Base-by-base conservation (phyloP, 2,329 filamentous ascomycete species). In the Alternaria atra region DNA sequence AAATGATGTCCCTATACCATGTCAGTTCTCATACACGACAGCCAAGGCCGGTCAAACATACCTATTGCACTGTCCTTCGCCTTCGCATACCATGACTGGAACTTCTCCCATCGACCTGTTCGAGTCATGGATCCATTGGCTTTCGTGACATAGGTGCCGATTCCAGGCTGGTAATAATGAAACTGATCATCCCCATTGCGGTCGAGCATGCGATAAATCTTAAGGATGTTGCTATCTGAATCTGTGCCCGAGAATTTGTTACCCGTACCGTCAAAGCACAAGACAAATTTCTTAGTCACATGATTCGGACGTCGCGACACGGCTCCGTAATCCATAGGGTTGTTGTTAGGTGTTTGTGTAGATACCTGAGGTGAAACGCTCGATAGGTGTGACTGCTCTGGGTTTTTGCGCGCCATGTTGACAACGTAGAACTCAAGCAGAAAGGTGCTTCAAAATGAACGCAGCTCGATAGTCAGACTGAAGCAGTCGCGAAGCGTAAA, bases 11-110 rank as follows among this genome's bases (percentile, higher is more conserved):
- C 92, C 92, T 61, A 20, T 29, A 12, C 1, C 2, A 27, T 4
- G 25, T 71, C 30, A 69, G 53, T 29, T 20, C 17, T 29, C 6
- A 29, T 23, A 27, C 23, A 15, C 29, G 17, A 42, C 1, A 29
- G 6, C 25, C 29, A 47, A 25, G 37, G 2, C 34, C 25, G 15
- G 2, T 25, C 4, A n/a, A 48, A 50, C 39, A 17, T 61, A 69
- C 74, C 74, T 20, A 96, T 79, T 9, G 91, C 92, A 3, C 90
- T 91, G 76, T 95, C 92, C 68, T 92, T 92, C 61, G 90, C 88
- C 68, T 92, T 91, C 43, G 84, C 79, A 71, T 89, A 90, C 87
- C 88, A 91, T 8, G 87, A 89, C 63, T 84, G 85, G 58, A 91
- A 69, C 13, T 87, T 84, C 6, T 87, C 85, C 23, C 84, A 74